Percentiles rank a stretch among this genome's conserved stretches.
Conservation (phyloP, 2,329 filamentous ascomycete species). For the Aspergillus udagawae region DNA sequence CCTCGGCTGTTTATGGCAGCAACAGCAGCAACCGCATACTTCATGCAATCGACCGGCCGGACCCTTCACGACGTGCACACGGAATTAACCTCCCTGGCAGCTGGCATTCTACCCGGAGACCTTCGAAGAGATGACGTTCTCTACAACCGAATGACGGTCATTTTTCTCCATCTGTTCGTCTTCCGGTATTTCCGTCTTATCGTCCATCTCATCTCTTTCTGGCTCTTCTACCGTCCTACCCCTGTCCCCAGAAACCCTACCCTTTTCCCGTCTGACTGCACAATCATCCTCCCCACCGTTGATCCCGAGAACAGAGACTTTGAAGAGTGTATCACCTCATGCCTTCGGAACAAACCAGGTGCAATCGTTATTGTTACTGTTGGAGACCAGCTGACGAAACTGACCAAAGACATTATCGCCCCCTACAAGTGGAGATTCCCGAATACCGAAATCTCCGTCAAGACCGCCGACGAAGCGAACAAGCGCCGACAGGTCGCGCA, state of each 20-base stretch:
- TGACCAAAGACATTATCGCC: constrained; percentile 6
- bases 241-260: constrained; percentile 23
- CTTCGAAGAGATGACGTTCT: not conserved
- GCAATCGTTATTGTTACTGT: constrained; percentile 47
- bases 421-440: constrained; percentile 1
- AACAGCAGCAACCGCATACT: not conserved
- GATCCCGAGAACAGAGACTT: constrained; percentile 44
- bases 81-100: not conserved
- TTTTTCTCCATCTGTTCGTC: constrained; percentile 37
- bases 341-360: constrained; percentile 38
- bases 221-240: constrained; percentile 36
- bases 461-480: constrained; percentile 34
- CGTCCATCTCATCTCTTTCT: constrained; percentile 41
- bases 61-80: not conserved
- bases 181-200: constrained; percentile 48
- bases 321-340: constrained; percentile 37
- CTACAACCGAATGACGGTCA: not conserved
- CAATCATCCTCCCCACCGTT: constrained; percentile 52
- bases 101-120: not conserved
- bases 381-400: constrained; percentile 21
- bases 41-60: not conserved
- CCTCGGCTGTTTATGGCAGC: not conserved
- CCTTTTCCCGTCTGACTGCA: constrained; percentile 40
- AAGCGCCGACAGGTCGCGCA: constrained; percentile 49
- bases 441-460: constrained; percentile 21